Evolutionary conservation across 306 rosid species (phyloP), one percentile per base, ranked within the genome.

Genomic region (Pueraria montana): DNA sequence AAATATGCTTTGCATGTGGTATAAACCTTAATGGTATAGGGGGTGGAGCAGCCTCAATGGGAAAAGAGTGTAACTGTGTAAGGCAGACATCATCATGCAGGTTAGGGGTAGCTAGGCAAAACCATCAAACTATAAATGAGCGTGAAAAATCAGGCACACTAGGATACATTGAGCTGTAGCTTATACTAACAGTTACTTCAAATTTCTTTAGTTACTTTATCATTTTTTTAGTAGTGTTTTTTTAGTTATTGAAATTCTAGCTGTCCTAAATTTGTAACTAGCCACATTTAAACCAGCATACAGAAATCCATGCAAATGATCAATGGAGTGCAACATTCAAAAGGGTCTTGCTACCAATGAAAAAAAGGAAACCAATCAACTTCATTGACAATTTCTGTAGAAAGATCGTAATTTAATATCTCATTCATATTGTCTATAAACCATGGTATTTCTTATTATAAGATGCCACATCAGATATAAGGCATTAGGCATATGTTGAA

Each of bases 361-460:
- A 30, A 59, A 64, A 30, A 18, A 20, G 45, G 20, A 24, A 62
- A 6, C 32, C 50, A 14, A 48, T 34, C 11, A 62, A 59, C 43
- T 27, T 62, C 48, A 63, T 49, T 73, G 53, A 20, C 4, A 58
- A 30, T 58, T n/a, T 24, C 11, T 27, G n/a, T 38, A n/a, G 49
- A 46, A 61, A 61, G 67, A 18, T 34, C 45, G 14, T 34, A 18
- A 66, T n/a, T 66, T n/a, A 64, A 30, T 17, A 63, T 48, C 9
- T 5, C 71, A 63, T 65, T 20, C 9, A 11, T 34, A 17, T 34
- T 66, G 72, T 65, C 13, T 30, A 63, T 30, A 46, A 77, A 49
- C 50, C 61, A 58, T 6, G 36, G 48, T 74, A 6, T 12, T 43
- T 20, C 16, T 82, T 75, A 53, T 36, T 9, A 67, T 55, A 82